phyloP scores from a whole-genome alignment of 2,329 filamentous ascomycete species.

The Scedosporium minutisporum region DNA sequence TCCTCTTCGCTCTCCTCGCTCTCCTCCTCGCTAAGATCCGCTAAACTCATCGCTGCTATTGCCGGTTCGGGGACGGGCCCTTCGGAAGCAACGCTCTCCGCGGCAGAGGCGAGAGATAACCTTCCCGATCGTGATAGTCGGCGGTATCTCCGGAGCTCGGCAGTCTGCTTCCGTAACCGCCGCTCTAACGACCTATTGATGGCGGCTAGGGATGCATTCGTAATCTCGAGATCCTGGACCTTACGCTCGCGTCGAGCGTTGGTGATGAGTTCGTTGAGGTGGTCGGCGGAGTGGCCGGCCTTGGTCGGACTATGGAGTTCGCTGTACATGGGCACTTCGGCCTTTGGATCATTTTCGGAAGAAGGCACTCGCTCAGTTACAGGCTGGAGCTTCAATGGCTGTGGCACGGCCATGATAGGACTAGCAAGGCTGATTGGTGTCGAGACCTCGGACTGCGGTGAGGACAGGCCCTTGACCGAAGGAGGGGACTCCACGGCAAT shows the following conservation, averaged over 20 bases:
- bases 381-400: slow-evolving; percentile 1
- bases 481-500: slow-evolving; percentile 6
- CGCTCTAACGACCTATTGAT: slow-evolving; percentile 91
- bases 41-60: slow-evolving; percentile 33
- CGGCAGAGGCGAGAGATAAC: slow-evolving; percentile 49
- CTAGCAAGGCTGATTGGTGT: slow-evolving; percentile 1
- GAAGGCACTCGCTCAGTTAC: background rate
- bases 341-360: slow-evolving; percentile 14
- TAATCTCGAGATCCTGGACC: slow-evolving; percentile 92
- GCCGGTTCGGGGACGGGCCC: slow-evolving; percentile 31
- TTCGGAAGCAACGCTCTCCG: slow-evolving; percentile 34
- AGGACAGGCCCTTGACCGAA: background rate
- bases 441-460: slow-evolving; percentile 1
- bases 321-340: slow-evolving; percentile 13
- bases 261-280: slow-evolving; percentile 67
- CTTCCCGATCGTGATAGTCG: slow-evolving; percentile 76
- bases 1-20: slow-evolving; percentile 35
- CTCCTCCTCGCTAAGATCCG: slow-evolving; percentile 41
- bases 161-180: slow-evolving; percentile 82
- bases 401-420: background rate
- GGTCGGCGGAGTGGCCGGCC: slow-evolving; percentile 42
- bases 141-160: slow-evolving; percentile 75
- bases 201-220: slow-evolving; percentile 85
- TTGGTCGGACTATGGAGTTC: slow-evolving; percentile 49
- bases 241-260: slow-evolving; percentile 88